Conservation (phyloP, 768 basidiomycete genomes). For the Mycena leptocephala region DNA sequence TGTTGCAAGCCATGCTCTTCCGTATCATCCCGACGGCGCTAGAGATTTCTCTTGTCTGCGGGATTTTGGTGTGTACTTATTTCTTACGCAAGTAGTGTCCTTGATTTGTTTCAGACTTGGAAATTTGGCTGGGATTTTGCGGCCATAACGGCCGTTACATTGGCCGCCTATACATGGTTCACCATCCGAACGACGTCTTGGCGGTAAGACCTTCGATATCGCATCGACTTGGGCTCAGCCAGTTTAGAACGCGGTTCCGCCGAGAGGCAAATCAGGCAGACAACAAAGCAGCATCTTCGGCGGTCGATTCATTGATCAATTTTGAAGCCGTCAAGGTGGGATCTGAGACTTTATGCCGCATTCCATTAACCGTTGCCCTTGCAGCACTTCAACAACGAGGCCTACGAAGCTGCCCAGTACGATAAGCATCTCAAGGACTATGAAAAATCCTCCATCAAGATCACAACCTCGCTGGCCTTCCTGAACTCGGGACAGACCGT, state of each 20-base stretch:
- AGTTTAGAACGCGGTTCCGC: slow-evolving; percentile 88
- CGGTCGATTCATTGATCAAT: slow-evolving; percentile 97
- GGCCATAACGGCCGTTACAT: slow-evolving; percentile 86
- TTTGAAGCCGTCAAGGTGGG: slow-evolving; percentile 98
- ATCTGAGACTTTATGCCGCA: neutral
- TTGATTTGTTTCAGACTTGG: slow-evolving; percentile 75
- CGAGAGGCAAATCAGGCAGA: slow-evolving; percentile 97
- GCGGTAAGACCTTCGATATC: slow-evolving; percentile 70
- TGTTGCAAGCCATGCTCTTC: slow-evolving; percentile 93
- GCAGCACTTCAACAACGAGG: slow-evolving; percentile 98
- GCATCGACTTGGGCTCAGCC: slow-evolving; percentile 5
- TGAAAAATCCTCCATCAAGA: slow-evolving; percentile 94
- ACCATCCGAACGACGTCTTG: slow-evolving; percentile 97
- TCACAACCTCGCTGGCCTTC: slow-evolving; percentile 93
- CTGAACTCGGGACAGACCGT: slow-evolving; percentile 98
- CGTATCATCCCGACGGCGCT: slow-evolving; percentile 96
- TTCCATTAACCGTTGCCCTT: slow-evolving; percentile 18
- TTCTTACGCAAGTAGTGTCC: neutral
- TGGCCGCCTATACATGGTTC: slow-evolving; percentile 97
- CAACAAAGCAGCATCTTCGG: slow-evolving; percentile 94
- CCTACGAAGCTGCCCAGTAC: slow-evolving; percentile 92
- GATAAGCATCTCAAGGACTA: slow-evolving; percentile 91
- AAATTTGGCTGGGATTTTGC: slow-evolving; percentile 99
- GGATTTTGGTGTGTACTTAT: slow-evolving; percentile 84
- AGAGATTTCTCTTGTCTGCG: slow-evolving; percentile 97